phyloP scores from a whole-genome alignment of 768 basidiomycete species.

The Agrocybe chaxingu region DNA sequence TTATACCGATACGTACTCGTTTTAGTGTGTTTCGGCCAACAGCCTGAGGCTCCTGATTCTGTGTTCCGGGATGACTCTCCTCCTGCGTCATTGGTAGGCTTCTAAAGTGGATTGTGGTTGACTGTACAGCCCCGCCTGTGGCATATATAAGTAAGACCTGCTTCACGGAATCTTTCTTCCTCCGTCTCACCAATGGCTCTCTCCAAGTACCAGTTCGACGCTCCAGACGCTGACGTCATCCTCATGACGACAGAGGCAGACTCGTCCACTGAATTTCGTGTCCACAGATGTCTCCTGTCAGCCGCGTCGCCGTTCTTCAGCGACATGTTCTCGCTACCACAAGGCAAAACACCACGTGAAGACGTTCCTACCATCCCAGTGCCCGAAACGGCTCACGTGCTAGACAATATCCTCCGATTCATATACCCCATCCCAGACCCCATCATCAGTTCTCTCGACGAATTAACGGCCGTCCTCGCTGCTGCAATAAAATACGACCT shows the following conservation, averaged over 20 bases:
- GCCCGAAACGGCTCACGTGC: slow-evolving; percentile 41
- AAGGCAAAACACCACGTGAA: slow-evolving; percentile 23
- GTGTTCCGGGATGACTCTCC: no score
- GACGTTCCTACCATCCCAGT: slow-evolving; percentile 48
- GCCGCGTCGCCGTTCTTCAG: slow-evolving; percentile 66
- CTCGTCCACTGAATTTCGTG: slow-evolving; percentile 46
- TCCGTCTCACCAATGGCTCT: slow-evolving; percentile 1
- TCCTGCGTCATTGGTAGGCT: no score
- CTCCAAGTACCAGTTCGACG: slow-evolving; percentile 31
- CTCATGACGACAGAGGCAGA: slow-evolving; percentile 24
- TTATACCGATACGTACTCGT: no score
- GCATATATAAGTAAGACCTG: not conserved
- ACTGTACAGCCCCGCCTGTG: no score
- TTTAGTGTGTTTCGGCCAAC: no score
- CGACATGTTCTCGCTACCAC: slow-evolving; percentile 67
- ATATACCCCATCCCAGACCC: slow-evolving; percentile 64
- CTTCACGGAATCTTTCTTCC: not conserved
- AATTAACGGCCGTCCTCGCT: slow-evolving; percentile 45
- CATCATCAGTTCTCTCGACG: slow-evolving; percentile 45
- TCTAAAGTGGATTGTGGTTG: no score
- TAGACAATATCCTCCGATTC: slow-evolving; percentile 54
- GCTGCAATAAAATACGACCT: slow-evolving; percentile 69
- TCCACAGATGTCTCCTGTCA: slow-evolving; percentile 60
- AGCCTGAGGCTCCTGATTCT: no score
- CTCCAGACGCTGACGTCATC: slow-evolving; percentile 22